phyloP scores from a whole-genome alignment of 495 filamentous ascomycete species.

The Aspergillus olivimuriae region DNA sequence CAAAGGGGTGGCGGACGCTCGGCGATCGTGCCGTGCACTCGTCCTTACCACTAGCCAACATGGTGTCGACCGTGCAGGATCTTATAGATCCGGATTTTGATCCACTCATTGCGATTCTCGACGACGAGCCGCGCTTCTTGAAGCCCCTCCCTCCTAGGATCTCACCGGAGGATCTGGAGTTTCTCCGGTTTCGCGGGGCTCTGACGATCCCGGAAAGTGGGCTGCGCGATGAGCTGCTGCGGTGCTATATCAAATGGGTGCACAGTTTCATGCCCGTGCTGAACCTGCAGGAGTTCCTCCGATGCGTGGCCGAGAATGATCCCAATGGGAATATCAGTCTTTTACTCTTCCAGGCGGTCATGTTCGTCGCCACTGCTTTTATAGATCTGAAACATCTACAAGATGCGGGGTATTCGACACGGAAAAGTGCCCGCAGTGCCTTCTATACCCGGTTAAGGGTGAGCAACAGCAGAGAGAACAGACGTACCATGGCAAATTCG shows the following conservation, averaged over 20 bases:
- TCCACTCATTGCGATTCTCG: conserved; percentile 37
- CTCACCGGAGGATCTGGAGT: conserved; percentile 62
- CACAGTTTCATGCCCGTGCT: conserved; percentile 81
- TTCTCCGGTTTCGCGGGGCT: conserved; percentile 66
- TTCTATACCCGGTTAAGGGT: conserved; percentile 74
- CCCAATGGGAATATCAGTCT: conserved; percentile 63
- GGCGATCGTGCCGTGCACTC: conserved; percentile 26
- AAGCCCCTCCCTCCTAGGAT: conserved; percentile 44
- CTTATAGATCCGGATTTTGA: conserved; percentile 40
- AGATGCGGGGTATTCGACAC: conserved; percentile 59
- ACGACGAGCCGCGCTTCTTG: conserved; percentile 47
- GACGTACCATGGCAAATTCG: neutral
- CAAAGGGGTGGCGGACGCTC: conserved; percentile 24
- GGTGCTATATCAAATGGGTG: conserved; percentile 73
- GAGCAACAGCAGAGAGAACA: conserved; percentile 22
- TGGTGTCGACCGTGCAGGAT: conserved; percentile 39
- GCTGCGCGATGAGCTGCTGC: conserved; percentile 64
- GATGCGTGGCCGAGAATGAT: conserved; percentile 50
- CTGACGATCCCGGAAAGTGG: conserved; percentile 57
- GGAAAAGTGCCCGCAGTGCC: conserved; percentile 66
- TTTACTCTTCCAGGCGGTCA: conserved; percentile 70
- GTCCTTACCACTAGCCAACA: conserved; percentile 34
- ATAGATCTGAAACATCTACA: conserved; percentile 62
- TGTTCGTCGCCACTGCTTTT: conserved; percentile 74
- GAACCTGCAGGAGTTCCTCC: conserved; percentile 65